Percentiles rank a stretch among this genome's conserved stretches.
phyloP scores from a whole-genome alignment of 139 green algal genomes.

The Tetraselmis striata region DNA sequence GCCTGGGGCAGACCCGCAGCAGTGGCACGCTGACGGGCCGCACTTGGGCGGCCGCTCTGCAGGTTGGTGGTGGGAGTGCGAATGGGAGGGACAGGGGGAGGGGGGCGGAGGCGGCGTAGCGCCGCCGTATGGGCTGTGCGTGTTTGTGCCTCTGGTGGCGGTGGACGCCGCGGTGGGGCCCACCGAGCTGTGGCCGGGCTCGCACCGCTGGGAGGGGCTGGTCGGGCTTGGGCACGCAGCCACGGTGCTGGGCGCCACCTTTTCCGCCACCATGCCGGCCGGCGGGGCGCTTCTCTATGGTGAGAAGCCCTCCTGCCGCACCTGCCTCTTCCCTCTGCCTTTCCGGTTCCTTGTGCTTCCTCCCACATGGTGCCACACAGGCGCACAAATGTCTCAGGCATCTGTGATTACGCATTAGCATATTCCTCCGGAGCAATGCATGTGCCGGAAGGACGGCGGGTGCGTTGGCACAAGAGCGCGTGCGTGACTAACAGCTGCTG shows the following conservation, averaged over 20 bases:
- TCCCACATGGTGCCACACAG: no score
- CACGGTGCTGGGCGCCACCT: not conserved
- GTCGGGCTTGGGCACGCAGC: not conserved
- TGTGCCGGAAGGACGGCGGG: no score
- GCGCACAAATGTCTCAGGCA: no score
- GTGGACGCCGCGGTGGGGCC: not conserved
- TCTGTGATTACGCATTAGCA: no score
- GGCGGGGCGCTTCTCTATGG: not conserved
- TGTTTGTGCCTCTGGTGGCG: not conserved
- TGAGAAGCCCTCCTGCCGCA: no score
- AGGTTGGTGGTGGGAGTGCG: not conserved
- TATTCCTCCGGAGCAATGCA: no score
- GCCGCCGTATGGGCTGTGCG: not conserved
- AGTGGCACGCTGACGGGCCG: not conserved
- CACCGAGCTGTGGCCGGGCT: conserved; percentile 2
- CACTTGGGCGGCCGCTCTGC: not conserved
- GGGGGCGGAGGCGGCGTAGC: no score
- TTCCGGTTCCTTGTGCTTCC: no score
- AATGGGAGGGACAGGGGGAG: no score
- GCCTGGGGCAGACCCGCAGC: not conserved
- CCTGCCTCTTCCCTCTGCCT: no score
- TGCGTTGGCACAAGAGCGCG: no score
- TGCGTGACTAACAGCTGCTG: no score
- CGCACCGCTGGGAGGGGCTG: not conserved
- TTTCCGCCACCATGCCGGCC: not conserved